A percentile compares a stretch with the other conserved stretches of the same genome.
These are phyloP conservation scores for Dictyostelium firmibasis DNA, from an alignment of 78 protist species.

Conservation along the genomic window DNA sequence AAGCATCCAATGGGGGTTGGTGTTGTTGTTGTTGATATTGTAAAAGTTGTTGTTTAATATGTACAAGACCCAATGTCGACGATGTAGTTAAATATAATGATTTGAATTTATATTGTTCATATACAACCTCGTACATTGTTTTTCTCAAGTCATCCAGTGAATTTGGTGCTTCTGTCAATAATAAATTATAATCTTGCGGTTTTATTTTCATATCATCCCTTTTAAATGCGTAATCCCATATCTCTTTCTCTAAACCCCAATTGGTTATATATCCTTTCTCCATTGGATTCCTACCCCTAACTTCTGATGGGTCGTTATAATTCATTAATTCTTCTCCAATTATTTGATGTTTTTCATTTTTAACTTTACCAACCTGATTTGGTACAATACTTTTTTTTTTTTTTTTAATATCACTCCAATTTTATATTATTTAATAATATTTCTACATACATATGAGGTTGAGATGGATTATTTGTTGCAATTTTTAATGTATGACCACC, in stretches of 20 bases:
- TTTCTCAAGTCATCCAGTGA: conserved; percentile 35
- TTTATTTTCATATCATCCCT: conserved; percentile 63
- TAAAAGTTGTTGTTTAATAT: not conserved
- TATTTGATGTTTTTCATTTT: conserved; percentile 36
- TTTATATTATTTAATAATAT: not conserved
- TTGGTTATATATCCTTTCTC: conserved; percentile 84
- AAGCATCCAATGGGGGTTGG: not conserved
- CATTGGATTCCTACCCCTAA: conserved; percentile 54
- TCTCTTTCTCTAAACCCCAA: conserved; percentile 79
- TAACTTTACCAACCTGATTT: conserved; percentile 67
- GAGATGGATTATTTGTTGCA: conserved; percentile 13
- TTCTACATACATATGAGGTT: not conserved
- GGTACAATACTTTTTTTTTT: conserved; percentile 28
- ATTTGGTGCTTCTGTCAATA: conserved; percentile 82
- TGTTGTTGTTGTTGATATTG: not conserved
- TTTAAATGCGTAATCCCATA: conserved; percentile 80
- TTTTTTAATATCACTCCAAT: not conserved
- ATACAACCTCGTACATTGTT: conserved; percentile 77
- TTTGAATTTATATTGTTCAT: conserved; percentile 81
- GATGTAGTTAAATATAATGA: conserved; percentile 9
- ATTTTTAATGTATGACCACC: conserved; percentile 6
- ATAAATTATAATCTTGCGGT: conserved; percentile 41
- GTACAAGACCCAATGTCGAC: not conserved
- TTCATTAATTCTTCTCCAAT: conserved; percentile 54
- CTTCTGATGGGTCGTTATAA: conserved; percentile 16